Evolutionary conservation across 306 rosid species (phyloP), one percentile per base, ranked within the genome.

Genomic region (Clitoria ternatea): DNA sequence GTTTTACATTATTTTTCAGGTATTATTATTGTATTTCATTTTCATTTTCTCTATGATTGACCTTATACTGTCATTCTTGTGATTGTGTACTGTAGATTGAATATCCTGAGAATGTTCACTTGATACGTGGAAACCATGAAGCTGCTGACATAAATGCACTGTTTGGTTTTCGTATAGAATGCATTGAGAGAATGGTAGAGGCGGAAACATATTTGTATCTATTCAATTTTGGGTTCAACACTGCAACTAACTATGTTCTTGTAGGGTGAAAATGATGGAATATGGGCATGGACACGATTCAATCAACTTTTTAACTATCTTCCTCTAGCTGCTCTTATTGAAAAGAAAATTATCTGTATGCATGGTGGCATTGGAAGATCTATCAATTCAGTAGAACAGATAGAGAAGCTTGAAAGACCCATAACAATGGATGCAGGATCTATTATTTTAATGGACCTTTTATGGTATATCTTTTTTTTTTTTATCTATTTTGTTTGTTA

Each of bases 281-380:
- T 95, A 80, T 95, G 99, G 99, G 99, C 96, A 30, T 95, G 99
- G 99, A 95, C 99, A 13, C 88, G 99, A 60, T 95, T 91, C 85
- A 95, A 95, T 85, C 99, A 95, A 85, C 97, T 95, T 75, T 95
- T 95, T 84, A 95, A 95, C 86, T 86, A 63, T 77, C 99, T 95
- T 77, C 99, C 99, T 8, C 91, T 95, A 60, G 96, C 99, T 77
- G 99, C 99, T 14, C 85, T 87, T 72, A 89, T 95, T 82, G 99
- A 95, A 83, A 95, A 87, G 96, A 95, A 95, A 83, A 95, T 95
- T 44, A 91, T 95, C 71, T 95, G 99, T 73, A 95, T 95, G 99
- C 99, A 95, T 70, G 99, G 99, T 78, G 99, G 99, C 79, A 95
- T 95, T 54, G 99, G 99, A 79, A 90, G 99, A 74, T 95, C 99